Conservation (phyloP, 768 basidiomycete species). For the Hypholoma sublateritium region DNA sequence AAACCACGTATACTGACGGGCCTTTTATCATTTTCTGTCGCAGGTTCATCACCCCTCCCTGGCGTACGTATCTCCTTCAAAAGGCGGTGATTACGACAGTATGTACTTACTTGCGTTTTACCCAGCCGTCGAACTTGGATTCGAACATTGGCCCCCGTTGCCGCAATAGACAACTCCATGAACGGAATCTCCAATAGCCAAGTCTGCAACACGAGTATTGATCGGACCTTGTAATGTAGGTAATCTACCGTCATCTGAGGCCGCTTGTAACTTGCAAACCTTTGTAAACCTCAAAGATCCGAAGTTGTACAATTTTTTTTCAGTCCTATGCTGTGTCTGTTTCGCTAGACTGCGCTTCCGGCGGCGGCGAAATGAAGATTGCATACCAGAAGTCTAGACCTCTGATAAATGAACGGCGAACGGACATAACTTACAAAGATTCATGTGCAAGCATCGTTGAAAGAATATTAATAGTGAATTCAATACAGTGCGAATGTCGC, state of each 20-base stretch:
- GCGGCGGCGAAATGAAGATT: not conserved
- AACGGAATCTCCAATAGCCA: not conserved
- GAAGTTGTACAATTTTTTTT: not conserved
- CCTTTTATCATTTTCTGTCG: conserved; percentile 9
- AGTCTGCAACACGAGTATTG: not conserved
- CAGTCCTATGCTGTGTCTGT: too few species aligned
- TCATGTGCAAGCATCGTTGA: not conserved
- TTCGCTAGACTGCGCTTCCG: too few species aligned
- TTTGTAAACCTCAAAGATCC: not conserved
- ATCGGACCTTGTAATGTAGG: not conserved
- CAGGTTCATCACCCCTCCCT: conserved; percentile 63
- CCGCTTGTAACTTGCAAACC: not conserved
- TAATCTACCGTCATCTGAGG: not conserved
- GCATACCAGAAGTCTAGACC: not conserved
- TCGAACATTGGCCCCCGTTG: conserved; percentile 58
- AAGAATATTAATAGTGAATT: not conserved
- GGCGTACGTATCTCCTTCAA: conserved; percentile 50
- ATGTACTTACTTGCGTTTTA: conserved; percentile 9
- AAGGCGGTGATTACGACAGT: conserved; percentile 2
- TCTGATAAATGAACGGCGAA: not conserved
- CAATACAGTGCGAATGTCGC: conserved; percentile 6
- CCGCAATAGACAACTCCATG: conserved; percentile 2
- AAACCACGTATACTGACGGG: conserved; percentile 7
- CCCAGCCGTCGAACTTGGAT: conserved; percentile 64
- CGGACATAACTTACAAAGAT: not conserved